These are phyloP conservation scores for Solanum paucissectum DNA, from an alignment of 257 asterid genomes.

Conservation along the genomic window DNA sequence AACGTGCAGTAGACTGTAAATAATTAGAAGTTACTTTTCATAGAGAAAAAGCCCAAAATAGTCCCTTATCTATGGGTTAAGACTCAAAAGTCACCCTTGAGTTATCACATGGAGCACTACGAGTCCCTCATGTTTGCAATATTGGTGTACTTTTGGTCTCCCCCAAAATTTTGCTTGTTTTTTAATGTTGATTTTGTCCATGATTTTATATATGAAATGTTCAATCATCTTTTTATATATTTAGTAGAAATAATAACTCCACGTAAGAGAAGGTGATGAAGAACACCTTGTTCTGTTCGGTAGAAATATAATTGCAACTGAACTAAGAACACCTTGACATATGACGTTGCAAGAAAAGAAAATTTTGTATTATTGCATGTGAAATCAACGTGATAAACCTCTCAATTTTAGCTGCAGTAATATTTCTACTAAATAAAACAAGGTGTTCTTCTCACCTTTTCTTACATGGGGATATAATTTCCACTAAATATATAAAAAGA, in stretches of 20 bases:
- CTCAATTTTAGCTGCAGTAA: neutral
- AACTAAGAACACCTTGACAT: neutral
- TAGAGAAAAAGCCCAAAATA: neutral
- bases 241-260: neutral
- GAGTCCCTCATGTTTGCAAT: neutral
- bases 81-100: neutral
- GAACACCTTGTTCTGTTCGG: neutral
- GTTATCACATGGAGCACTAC: neutral
- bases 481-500: neutral
- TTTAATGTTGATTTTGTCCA: neutral
- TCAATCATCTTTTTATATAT: neutral
- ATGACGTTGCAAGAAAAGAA: neutral
- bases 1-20: neutral
- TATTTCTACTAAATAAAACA: neutral
- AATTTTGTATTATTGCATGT: neutral
- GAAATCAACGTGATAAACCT: neutral
- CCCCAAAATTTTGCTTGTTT: neutral
- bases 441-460: neutral
- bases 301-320: neutral
- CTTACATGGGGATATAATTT: neutral
- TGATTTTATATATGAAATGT: neutral
- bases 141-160: neutral
- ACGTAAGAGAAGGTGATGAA: neutral
- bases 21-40: neutral
- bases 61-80: neutral